A percentile compares a stretch with the other conserved stretches of the same genome.
Evolutionary conservation across 2,329 filamentous ascomycete genomes (phyloP).

Genomic region (Davidsoniella virescens): DNA sequence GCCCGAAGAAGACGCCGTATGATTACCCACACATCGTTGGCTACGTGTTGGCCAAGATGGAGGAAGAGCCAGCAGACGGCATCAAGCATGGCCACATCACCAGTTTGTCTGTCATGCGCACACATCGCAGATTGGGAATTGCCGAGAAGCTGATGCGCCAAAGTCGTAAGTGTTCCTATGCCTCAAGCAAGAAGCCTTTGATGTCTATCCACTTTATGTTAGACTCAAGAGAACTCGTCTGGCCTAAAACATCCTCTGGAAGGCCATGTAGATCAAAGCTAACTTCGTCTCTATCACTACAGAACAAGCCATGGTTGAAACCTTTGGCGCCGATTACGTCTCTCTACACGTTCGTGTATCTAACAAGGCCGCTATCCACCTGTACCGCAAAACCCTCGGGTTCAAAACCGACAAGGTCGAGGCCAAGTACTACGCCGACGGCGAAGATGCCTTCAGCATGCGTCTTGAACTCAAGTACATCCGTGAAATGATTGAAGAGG

Average conservation of each 20-base stretch:
- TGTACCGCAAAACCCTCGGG: conserved; percentile 83
- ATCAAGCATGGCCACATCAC: conserved; percentile 94
- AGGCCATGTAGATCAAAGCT: not conserved
- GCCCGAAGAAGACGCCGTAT: conserved; percentile 60
- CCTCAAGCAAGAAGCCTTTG: too few species aligned
- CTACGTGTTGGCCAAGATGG: conserved; percentile 99
- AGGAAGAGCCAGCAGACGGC: conserved; percentile 87
- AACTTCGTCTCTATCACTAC: conserved; percentile 1
- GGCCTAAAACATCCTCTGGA: not conserved
- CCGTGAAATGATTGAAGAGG: conserved; percentile 30
- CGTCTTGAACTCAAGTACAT: conserved; percentile 61
- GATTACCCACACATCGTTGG: conserved; percentile 96
- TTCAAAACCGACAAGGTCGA: conserved; percentile 81
- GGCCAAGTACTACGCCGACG: conserved; percentile 88
- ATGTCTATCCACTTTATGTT: too few species aligned
- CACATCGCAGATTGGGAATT: conserved; percentile 76
- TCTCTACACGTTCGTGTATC: conserved; percentile 89
- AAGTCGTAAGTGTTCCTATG: conserved; percentile 48
- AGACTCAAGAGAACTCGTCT: too few species aligned
- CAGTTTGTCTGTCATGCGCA: conserved; percentile 87
- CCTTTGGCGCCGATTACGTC: conserved; percentile 80
- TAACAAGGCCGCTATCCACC: conserved; percentile 76
- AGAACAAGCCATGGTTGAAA: conserved; percentile 96
- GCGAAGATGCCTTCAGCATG: conserved; percentile 93
- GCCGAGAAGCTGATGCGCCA: conserved; percentile 97